Conservation (phyloP, 768 basidiomycete genomes). For the Leucocoprinus birnbaumii region DNA sequence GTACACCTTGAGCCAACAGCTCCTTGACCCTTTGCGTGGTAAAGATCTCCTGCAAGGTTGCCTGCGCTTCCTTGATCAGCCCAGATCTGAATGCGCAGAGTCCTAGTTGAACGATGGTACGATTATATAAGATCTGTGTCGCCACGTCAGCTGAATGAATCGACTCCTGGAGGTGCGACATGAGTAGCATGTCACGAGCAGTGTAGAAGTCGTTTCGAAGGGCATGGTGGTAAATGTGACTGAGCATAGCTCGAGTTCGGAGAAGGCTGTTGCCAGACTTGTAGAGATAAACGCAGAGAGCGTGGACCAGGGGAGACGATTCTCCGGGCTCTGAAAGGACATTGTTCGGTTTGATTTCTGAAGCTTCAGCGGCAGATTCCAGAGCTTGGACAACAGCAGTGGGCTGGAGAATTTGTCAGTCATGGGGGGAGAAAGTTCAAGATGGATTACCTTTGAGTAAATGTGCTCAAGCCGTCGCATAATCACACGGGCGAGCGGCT, state of each 20-base stretch:
- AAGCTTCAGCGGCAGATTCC: slow-evolving; percentile 62
- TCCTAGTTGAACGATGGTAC: slow-evolving; percentile 95
- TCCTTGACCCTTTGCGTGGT: slow-evolving; percentile 97
- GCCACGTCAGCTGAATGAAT: slow-evolving; percentile 95
- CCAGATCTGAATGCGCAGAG: slow-evolving; percentile 96
- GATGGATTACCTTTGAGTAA: slow-evolving; percentile 81
- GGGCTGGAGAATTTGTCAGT: slow-evolving; percentile 50
- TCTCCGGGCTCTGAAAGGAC: slow-evolving; percentile 51
- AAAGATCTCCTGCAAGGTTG: slow-evolving; percentile 93
- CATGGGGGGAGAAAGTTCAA: neutral
- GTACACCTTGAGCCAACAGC: slow-evolving; percentile 93
- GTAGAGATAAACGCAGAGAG: slow-evolving; percentile 91
- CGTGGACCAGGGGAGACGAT: slow-evolving; percentile 80
- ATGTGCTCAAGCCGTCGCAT: slow-evolving; percentile 98
- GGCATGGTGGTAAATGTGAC: slow-evolving; percentile 96
- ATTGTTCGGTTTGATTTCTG: slow-evolving; percentile 61
- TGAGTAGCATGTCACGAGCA: slow-evolving; percentile 95
- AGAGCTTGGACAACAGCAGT: slow-evolving; percentile 90
- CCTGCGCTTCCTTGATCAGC: slow-evolving; percentile 90
- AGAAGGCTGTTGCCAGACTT: slow-evolving; percentile 87
- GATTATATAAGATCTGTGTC: slow-evolving; percentile 97
- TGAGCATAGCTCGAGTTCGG: slow-evolving; percentile 95
- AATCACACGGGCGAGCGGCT: slow-evolving; percentile 82
- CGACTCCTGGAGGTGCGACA: slow-evolving; percentile 98
- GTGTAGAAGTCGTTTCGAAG: slow-evolving; percentile 96